Evolutionary conservation across 768 basidiomycete genomes (phyloP).

Genomic region (Hortiboletus campestris): DNA sequence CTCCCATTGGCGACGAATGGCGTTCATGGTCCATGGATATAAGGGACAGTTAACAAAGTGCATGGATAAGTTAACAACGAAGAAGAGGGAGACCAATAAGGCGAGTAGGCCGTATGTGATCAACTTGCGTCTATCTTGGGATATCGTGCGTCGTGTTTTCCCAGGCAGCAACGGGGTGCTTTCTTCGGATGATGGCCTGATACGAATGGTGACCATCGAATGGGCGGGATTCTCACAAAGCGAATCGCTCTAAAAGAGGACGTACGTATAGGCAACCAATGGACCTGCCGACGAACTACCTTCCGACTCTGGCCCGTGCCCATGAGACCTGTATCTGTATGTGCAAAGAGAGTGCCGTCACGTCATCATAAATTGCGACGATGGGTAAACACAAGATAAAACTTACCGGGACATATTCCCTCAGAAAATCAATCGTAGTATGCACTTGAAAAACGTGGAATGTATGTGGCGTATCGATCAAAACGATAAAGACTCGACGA

Average conservation of each 20-base stretch:
- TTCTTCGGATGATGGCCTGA: constrained; percentile 4
- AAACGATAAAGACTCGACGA: not conserved
- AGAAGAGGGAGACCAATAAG: not conserved
- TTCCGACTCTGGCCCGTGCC: not conserved
- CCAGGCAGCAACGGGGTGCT: constrained; percentile 7
- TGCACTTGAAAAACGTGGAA: not conserved
- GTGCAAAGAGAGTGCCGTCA: not conserved
- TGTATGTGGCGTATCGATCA: not conserved
- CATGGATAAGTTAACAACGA: not conserved
- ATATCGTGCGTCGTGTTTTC: not conserved
- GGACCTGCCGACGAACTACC: not conserved
- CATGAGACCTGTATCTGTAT: too few relatives aligned
- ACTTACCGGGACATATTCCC: not conserved
- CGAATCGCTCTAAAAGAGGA: too few relatives aligned
- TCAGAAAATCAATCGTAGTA: too few relatives aligned
- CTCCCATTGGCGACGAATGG: constrained; percentile 12
- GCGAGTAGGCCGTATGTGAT: not conserved
- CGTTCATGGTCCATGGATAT: constrained; percentile 8
- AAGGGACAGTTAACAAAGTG: constrained; percentile 11
- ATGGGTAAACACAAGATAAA: not conserved
- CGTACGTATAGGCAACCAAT: not conserved
- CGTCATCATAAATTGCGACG: not conserved
- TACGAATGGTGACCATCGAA: too few relatives aligned
- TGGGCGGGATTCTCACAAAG: not conserved
- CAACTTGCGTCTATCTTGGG: not conserved